These are phyloP conservation scores for Neurospora sp. DNA, from an alignment of 495 filamentous ascomycete species.

Conservation along the genomic window DNA sequence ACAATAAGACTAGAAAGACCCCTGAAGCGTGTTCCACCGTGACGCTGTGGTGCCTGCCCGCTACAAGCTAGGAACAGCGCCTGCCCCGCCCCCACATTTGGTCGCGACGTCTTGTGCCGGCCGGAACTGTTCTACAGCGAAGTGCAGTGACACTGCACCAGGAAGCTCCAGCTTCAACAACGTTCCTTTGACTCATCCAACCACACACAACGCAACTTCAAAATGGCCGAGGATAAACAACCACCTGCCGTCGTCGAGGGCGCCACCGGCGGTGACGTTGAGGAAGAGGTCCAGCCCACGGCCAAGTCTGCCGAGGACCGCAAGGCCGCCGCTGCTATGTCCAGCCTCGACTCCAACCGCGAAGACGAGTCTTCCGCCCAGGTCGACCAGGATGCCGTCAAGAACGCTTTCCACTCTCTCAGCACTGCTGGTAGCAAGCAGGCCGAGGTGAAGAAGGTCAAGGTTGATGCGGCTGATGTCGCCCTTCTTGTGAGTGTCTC, in stretches of 20 bases:
- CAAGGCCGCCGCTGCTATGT: constrained; percentile 81
- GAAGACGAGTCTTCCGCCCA: constrained; percentile 43
- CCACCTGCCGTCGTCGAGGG: constrained; percentile 47
- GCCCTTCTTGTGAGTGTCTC: constrained; percentile 25
- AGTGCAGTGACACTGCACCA: not conserved
- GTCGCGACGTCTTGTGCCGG: not conserved
- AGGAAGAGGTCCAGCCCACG: constrained; percentile 50
- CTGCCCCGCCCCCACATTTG: not conserved
- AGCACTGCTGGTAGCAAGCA: constrained; percentile 27
- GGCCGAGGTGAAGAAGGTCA: constrained; percentile 38
- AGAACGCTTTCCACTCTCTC: constrained; percentile 69
- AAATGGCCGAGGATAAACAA: constrained; percentile 53
- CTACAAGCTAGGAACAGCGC: not conserved
- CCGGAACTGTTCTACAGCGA: not conserved
- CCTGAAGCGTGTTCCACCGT: not conserved
- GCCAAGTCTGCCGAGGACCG: constrained; percentile 73
- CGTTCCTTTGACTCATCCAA: not conserved
- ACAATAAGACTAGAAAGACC: not conserved
- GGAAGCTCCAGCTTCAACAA: not conserved
- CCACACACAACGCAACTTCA: not conserved
- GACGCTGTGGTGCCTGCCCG: not conserved
- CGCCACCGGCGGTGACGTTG: constrained; percentile 50
- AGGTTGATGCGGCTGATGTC: constrained; percentile 39
- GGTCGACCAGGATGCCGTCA: constrained; percentile 73
- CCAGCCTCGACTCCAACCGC: constrained; percentile 57